Percentiles rank a stretch among this genome's conserved stretches.
phyloP scores from a whole-genome alignment of 495 filamentous ascomycete species.

The Penicillium maclennaniae region DNA sequence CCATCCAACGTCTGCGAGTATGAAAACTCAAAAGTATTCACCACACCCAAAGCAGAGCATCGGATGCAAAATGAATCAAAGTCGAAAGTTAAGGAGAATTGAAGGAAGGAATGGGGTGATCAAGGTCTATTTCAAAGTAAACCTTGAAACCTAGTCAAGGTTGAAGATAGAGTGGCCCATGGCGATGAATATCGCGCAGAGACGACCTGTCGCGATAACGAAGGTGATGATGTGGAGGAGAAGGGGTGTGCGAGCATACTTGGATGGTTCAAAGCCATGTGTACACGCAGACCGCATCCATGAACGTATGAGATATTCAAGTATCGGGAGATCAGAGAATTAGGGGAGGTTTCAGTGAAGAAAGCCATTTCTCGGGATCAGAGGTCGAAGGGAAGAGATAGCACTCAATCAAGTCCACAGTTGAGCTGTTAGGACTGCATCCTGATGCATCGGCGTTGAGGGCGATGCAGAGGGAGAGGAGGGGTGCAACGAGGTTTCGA shows the following conservation, averaged over 20 bases:
- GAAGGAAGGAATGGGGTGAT: neutral
- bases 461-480: neutral
- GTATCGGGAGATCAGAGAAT: neutral
- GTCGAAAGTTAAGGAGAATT: neutral
- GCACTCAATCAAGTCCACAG: neutral
- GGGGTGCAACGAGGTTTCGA: neutral
- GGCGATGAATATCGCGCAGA: neutral
- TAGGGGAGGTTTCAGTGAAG: neutral
- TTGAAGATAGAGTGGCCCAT: neutral
- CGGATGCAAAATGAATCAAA: neutral
- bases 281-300: neutral
- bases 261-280: neutral
- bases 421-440: neutral
- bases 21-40: neutral
- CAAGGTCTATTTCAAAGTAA: neutral
- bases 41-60: neutral
- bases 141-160: neutral
- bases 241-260: neutral
- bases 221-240: neutral
- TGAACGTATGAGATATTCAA: neutral
- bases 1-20: neutral
- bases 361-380: neutral
- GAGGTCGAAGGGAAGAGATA: neutral
- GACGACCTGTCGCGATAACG: neutral
- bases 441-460: neutral